Evolutionary conservation across 164 flowering plant genomes (phyloP).

Genomic region (Chimonanthus salicifolius): DNA sequence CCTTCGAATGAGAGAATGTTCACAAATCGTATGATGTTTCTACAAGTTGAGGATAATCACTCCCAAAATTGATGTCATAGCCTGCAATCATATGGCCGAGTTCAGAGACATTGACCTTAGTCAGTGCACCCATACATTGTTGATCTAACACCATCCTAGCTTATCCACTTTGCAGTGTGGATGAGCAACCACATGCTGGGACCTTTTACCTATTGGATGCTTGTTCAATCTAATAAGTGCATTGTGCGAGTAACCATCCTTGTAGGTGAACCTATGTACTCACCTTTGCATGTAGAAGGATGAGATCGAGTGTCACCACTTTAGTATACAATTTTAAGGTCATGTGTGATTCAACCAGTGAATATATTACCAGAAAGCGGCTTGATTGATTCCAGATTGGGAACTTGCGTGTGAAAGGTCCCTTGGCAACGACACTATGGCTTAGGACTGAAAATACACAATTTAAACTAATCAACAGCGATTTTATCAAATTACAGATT

Average conservation of each 20-base stretch:
- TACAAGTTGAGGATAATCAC: neutral
- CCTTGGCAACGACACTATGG: neutral
- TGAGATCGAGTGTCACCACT: neutral
- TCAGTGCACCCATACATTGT: neutral
- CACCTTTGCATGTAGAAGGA: neutral
- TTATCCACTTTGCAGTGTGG: neutral
- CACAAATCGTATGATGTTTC: too few species aligned
- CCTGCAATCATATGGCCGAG: neutral
- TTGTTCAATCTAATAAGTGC: neutral
- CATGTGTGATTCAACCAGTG: too few species aligned
- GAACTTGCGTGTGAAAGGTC: too few species aligned
- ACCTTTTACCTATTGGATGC: neutral
- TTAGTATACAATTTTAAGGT: neutral
- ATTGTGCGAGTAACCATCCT: neutral
- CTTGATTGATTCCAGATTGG: too few species aligned
- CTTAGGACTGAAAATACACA: neutral
- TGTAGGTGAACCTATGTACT: neutral
- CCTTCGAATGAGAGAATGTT: too few species aligned
- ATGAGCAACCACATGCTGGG: neutral
- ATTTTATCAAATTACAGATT: too few species aligned
- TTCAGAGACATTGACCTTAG: neutral
- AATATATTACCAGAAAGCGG: too few species aligned
- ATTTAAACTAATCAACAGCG: neutral
- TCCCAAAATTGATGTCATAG: neutral
- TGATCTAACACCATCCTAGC: neutral